Evolutionary conservation across 2,329 filamentous ascomycete genomes (phyloP).

Genomic region (Colletotrichum spaethianum): DNA sequence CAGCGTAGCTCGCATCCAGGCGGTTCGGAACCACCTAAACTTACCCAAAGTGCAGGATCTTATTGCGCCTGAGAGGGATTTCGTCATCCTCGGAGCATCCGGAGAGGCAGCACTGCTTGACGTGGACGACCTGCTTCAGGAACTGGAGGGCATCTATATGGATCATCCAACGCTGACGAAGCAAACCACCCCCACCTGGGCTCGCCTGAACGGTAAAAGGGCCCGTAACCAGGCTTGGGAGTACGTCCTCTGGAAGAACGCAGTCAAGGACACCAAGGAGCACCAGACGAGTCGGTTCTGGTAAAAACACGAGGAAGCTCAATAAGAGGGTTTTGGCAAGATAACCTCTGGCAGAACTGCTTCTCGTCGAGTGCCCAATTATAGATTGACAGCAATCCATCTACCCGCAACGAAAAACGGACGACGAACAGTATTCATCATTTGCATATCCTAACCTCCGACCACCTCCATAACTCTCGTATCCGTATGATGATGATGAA

Average conservation of each 20-base stretch:
- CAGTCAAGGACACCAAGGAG: background rate
- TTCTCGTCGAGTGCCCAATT: background rate
- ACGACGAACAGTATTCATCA: background rate
- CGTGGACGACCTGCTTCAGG: background rate
- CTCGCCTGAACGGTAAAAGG: background rate
- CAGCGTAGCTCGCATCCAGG: background rate
- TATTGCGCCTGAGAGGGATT: background rate
- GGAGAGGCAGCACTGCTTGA: conserved; percentile 20
- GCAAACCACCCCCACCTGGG: background rate
- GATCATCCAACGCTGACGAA: conserved; percentile 8
- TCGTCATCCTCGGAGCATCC: background rate
- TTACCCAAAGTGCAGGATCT: conserved; percentile 4
- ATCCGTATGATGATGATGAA: background rate
- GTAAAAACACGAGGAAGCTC: background rate
- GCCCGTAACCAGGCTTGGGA: conserved; percentile 13
- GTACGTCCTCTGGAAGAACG: conserved; percentile 11
- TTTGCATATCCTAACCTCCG: background rate
- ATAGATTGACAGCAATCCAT: background rate
- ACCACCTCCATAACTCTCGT: background rate
- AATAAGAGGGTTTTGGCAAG: too few species aligned
- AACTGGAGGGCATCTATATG: background rate
- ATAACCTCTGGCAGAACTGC: too few species aligned
- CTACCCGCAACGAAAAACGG: background rate
- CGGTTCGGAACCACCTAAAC: background rate
- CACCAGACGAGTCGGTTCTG: conserved; percentile 22